Base-by-base conservation (phyloP, 2,329 filamentous ascomycete species). In the Neoscytalidium dimidiatum region DNA sequence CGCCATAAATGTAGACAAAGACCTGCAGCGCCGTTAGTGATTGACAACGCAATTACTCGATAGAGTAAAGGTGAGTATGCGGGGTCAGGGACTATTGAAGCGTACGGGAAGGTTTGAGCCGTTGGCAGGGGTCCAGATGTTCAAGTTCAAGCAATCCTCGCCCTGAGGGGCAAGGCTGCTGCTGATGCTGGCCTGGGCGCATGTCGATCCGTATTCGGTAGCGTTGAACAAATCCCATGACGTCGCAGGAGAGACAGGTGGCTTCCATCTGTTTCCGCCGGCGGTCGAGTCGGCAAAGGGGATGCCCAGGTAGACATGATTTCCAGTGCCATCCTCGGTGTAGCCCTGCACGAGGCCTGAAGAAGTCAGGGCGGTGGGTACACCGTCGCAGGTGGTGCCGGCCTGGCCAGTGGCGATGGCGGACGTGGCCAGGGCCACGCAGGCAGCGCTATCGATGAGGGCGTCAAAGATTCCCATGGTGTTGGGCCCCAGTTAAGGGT, bases 1-100 rank as follows among this genome's bases (percentile, higher is more conserved):
- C 80, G 5, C 80, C 80, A 23, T 81, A 81, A 70, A 82, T 82
- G 66, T 81, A 82, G 1, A 83, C 76, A 21, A 79, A 69, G 0
- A 81, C 78, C 31, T 64, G 31, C 44, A 58, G 38, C 6, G 23
- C 26, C 13, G 51, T 64, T 57, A 64, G 52, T 48, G 49, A 44
- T 56, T 28, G 9, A 19, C 35, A 23, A 3, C n/a, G 43, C 26
- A 19, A 31, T 41, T 41, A 41, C 52, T 41, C 33, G 4, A 56
- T n/a, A 21, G 3, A n/a, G 52, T 21, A 35, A 21, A 17, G 49
- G 26, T 23, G 21, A n/a, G 5, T 9, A 44, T 44, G 26, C 38
- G 38, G 43, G 56, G 49, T 33, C 11, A 58, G 41, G 41, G 41
- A 58, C 51, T 38, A 51, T 7, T 1, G 44, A 33, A n/a, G 28